Evolutionary conservation across 345 rosid species (phyloP), one percentile per base, ranked within the genome.

Genomic region (Citrus trifoliata): DNA sequence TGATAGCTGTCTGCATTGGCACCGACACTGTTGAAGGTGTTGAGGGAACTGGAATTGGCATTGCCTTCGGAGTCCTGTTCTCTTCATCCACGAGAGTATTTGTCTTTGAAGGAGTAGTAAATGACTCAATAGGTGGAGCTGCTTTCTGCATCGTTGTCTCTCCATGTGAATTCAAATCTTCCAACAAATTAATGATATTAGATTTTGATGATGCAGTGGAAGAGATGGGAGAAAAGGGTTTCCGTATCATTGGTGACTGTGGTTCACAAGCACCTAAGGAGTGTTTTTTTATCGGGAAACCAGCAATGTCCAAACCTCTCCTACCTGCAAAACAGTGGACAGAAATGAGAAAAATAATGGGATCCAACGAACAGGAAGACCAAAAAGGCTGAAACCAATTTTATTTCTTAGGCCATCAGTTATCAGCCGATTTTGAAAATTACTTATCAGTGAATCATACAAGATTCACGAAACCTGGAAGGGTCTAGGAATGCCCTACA

Each of bases 151-250:
- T 38, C 13, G 53, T 70, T 37, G 62, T 73, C 42, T 83, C 92
- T 22, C 65, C 66, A 10, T 75, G 71, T 18, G 27, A 46, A 22
- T 62, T 59, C 10, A 40, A 27, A 60, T 82, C 89, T 67, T 85
- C 85, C 63, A 81, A 10, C 67, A 68, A 58, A 73, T 79, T 87
- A 64, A 81, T 22, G 59, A 72, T 80, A 80, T 86, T 87, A 78
- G 88, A 75, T 81, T 89, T 92, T 58, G 88, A 86, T 78, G 93
- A 81, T 46, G 84, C 81, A 12, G 83, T 81, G 19, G 90, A 82
- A 32, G 94, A 81, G 76, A 97, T 85, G 6, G 98, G 97, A 0
- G 95, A 90, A 92, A 97, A 97, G 2, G 99, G 99, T 81, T 92
- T 90, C 79, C 98, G 90, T 73, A 89, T 80, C 85, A 88, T 77